Percentiles rank a stretch among this genome's conserved stretches.
Evolutionary conservation across 257 asterid genomes (phyloP).

Genomic region (Solanum medicagineum): DNA sequence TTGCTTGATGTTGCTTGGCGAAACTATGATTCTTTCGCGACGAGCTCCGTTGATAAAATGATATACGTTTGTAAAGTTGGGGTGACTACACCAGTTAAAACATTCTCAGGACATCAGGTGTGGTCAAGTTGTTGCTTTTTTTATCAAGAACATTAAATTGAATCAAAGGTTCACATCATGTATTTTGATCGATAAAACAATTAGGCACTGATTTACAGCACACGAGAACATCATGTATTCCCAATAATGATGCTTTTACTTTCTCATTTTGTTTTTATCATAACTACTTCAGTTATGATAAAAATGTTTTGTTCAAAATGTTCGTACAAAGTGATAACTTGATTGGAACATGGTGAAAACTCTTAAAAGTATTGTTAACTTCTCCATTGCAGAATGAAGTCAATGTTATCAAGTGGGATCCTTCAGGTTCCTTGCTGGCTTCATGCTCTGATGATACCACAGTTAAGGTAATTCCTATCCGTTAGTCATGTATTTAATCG

Average conservation of each 20-base stretch:
- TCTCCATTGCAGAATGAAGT: conserved; percentile 50
- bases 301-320: neutral
- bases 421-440: conserved; percentile 81
- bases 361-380: neutral
- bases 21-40: conserved; percentile 70
- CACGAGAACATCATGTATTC: neutral
- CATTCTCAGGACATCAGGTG: conserved; percentile 85
- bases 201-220: neutral
- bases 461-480: conserved; percentile 46
- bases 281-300: no score
- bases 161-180: neutral
- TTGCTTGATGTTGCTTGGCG: conserved; percentile 95
- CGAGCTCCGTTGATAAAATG: conserved; percentile 86
- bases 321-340: neutral
- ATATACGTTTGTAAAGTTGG: conserved; percentile 90
- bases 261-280: no score
- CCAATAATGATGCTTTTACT: no score
- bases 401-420: conserved; percentile 96
- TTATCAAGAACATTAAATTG: no score
- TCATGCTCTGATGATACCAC: conserved; percentile 96
- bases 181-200: neutral
- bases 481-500: no score
- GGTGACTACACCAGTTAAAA: conserved; percentile 60
- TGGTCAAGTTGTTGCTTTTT: no score
- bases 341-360: neutral